phyloP scores from a whole-genome alignment of 345 rosid species.

The Syzygium jambos region DNA sequence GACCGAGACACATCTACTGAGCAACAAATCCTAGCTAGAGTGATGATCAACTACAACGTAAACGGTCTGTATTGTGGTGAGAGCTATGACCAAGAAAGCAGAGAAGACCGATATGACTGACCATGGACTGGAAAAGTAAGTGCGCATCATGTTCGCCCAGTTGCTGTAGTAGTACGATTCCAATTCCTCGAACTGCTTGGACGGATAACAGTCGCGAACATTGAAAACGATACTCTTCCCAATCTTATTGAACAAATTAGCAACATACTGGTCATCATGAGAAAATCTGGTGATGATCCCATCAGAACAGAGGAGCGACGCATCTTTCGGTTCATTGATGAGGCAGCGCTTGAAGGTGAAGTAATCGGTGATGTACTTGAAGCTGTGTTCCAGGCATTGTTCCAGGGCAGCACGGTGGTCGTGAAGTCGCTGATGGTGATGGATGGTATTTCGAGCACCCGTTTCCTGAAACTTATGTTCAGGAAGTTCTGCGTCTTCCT shows the following conservation, averaged over 20 bases:
- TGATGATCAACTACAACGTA: not conserved
- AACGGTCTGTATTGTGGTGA: not conserved
- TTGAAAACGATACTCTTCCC: not conserved
- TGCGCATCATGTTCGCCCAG: not conserved
- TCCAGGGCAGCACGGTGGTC: not conserved
- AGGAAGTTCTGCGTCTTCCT: not conserved
- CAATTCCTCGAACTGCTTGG: not conserved
- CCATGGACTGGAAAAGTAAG: constrained; percentile 2
- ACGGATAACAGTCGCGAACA: not conserved
- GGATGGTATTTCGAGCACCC: constrained; percentile 3
- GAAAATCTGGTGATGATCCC: constrained; percentile 3
- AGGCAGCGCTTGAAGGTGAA: constrained; percentile 3
- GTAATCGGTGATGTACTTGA: not conserved
- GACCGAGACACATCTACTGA: too few species aligned
- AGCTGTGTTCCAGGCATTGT: not conserved
- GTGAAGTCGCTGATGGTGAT: not conserved
- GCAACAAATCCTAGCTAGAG: too few species aligned
- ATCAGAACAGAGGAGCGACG: not conserved
- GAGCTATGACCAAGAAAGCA: not conserved
- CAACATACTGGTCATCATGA: not conserved
- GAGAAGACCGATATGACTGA: not conserved
- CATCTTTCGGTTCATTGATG: constrained; percentile 3
- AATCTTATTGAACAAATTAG: not conserved
- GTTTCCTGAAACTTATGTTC: constrained; percentile 1
- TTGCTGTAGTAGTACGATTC: not conserved